Evolutionary conservation across 2,329 filamentous ascomycete genomes (phyloP), one percentile per base, ranked within the genome.

Genomic region (Sphaerulina populicola): DNA sequence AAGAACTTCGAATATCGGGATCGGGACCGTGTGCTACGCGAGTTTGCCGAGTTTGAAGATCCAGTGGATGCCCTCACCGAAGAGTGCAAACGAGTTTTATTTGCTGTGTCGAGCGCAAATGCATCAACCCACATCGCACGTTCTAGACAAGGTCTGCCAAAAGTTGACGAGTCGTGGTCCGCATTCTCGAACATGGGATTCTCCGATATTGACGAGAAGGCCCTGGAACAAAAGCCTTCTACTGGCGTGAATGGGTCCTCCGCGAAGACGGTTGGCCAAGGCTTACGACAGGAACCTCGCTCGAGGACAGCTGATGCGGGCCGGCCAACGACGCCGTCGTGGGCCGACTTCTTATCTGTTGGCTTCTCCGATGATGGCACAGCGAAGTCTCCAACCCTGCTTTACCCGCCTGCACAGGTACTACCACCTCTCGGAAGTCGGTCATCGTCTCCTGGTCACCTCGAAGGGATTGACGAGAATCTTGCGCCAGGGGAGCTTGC

Each of bases 1-100:
- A 95, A 88, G 66, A 86, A 97, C 67, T 97, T 98, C 67, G 86
- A 96, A 69, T 98, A 96, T 66, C 83, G 90, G 53, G 89, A 95
- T 57, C 85, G 89, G 42, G 89, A 97, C 65, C 76, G 75, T 56
- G 86, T 86, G n/a, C 71, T 98, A 47, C 86, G 88, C 62, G 81
- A 86, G 54, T 96, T 93, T 65, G 85, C 90, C 36, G 82, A 87
- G 58, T 95, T 86, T 63, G 87, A 95, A 5, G 93, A 98, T 64
- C 91, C 93, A 0, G 77, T 95, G 2, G 77, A 83, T 56, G 88
- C 90, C 11, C 72, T 98, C 62, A 96, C 91, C 0, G 90, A 97
- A 60, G 93, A 98, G 70, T 97, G 91, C 67, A 82, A 85, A 56
- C 83, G 93, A 69, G 93, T 98, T 43, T 76, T 98, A 51, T 85